Evolutionary conservation across 2,329 filamentous ascomycete species (phyloP).

Genomic region (Nakataea oryzae): DNA sequence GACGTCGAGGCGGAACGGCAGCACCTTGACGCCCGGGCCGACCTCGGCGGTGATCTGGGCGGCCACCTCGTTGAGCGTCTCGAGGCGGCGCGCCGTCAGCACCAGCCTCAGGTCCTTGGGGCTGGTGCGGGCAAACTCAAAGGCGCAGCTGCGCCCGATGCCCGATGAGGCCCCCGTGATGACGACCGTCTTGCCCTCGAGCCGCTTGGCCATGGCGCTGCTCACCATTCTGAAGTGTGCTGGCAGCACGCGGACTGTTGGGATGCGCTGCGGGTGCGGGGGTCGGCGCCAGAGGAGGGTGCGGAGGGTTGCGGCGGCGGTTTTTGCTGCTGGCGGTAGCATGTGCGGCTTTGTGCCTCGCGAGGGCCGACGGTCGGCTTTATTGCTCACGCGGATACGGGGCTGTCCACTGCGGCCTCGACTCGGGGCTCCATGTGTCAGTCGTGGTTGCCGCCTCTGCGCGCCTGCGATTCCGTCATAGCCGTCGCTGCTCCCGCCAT

Average conservation of each 20-base stretch:
- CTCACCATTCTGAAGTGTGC: constrained; percentile 29
- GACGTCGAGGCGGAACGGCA: constrained; percentile 78
- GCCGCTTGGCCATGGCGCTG: constrained; percentile 67
- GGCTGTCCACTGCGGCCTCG: background rate
- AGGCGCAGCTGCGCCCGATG: constrained; percentile 73
- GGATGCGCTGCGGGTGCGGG: background rate
- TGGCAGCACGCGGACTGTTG: background rate
- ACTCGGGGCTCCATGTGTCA: background rate
- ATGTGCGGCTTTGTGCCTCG: background rate
- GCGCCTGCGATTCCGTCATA: background rate
- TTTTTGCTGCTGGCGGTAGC: constrained; percentile 3
- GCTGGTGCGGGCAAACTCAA: constrained; percentile 84
- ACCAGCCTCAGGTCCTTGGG: constrained; percentile 73
- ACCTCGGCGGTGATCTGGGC: constrained; percentile 67
- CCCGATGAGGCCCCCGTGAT: constrained; percentile 90
- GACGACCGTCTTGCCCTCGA: constrained; percentile 84
- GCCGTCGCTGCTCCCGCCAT: background rate
- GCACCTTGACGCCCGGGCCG: constrained; percentile 68
- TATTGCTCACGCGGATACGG: background rate
- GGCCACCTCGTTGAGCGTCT: constrained; percentile 66
- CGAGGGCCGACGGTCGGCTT: background rate
- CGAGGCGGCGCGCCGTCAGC: constrained; percentile 77
- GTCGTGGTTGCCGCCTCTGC: background rate
- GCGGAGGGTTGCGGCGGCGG: constrained; percentile 3
- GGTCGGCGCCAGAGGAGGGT: constrained; percentile 2